These are phyloP conservation scores for Candida ponderosae DNA, from an alignment of 805 yeast genomes.

Conservation along the genomic window DNA sequence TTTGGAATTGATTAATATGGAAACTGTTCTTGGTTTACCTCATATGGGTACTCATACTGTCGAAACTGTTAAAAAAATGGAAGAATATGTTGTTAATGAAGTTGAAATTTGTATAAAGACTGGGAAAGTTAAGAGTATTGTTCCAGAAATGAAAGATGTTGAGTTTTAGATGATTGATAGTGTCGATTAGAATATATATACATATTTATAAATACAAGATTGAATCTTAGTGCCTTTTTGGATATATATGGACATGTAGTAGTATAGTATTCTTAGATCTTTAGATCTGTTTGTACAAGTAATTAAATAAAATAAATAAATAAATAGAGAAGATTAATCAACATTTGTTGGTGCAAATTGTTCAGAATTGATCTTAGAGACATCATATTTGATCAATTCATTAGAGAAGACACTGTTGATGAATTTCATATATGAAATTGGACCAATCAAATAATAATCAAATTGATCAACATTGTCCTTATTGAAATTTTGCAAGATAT, in stretches of 20 bases:
- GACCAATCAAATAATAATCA: conserved; percentile 17
- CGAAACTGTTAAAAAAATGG: conserved; percentile 78
- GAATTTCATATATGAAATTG: conserved; percentile 12
- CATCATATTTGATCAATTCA: conserved; percentile 4
- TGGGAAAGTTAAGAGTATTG: conserved; percentile 66
- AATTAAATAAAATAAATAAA: too few relatives aligned
- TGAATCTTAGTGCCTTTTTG: too few relatives aligned
- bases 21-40: conserved; percentile 72
- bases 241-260: too few relatives aligned
- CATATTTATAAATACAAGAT: neutral
- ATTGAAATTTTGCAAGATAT: conserved; percentile 1
- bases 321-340: too few relatives aligned
- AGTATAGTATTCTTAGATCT: too few relatives aligned
- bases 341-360: conserved; percentile 15
- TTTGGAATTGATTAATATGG: conserved; percentile 49
- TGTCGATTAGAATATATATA: neutral
- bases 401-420: conserved; percentile 1
- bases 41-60: conserved; percentile 82
- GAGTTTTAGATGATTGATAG: conserved; percentile 25
- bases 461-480: conserved; percentile 3
- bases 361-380: conserved; percentile 12
- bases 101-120: conserved; percentile 46
- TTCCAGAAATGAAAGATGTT: conserved; percentile 60
- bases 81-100: conserved; percentile 67
- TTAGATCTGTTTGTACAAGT: too few relatives aligned